Evolutionary conservation across 768 basidiomycete species (phyloP), one percentile per base, ranked within the genome.

Genomic region (Podaxis mareebaensis): DNA sequence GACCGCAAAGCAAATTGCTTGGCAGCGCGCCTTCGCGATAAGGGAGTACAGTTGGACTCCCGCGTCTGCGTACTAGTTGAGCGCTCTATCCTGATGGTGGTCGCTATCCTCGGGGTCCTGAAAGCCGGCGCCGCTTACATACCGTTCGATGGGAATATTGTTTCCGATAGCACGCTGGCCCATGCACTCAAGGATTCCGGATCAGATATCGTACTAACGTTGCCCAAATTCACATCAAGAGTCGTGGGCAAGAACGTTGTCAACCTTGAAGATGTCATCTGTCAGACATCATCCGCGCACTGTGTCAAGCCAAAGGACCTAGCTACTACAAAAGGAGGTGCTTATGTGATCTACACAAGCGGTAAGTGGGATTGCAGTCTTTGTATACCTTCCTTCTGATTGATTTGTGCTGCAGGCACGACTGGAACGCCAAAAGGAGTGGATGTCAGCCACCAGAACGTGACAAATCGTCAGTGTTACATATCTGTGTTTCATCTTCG

Each of bases 311-410:
- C 75, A 4, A 67, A 74, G 46, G 81, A 83, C 65, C 58, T 72
- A 55, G 76, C 77, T 22, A 72, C 71, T 13, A 67, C 77, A 20
- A 73, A 72, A 7, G 80, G 85, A 65, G 79, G 81, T 33, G 81
- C 78, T 10, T 87, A 87, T 71, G 80, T 86, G 42, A 86, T 88
- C 48, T 88, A 86, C 70, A 88, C 86, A 11, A 84, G 83, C 48
- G 85, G 85, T 83, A 70, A 58, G 77, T 69, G 33, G 62, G 24
- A n/a, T 17, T 56, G 49, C 46, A 64, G 58, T 67, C 28, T 65
- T 53, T 33, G 8, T 33, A 33, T 33, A 33, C 33, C 33, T 33
- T 33, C 33, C 15, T 44, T 56, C 17, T 53, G 44, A 39, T 39
- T 67, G 30, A 63, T 59, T 33, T n/a, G 26, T 15, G 60, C 62